Evolutionary conservation across 768 basidiomycete species (phyloP), one percentile per base, ranked within the genome.

Genomic region (Lentinula aciculospora): DNA sequence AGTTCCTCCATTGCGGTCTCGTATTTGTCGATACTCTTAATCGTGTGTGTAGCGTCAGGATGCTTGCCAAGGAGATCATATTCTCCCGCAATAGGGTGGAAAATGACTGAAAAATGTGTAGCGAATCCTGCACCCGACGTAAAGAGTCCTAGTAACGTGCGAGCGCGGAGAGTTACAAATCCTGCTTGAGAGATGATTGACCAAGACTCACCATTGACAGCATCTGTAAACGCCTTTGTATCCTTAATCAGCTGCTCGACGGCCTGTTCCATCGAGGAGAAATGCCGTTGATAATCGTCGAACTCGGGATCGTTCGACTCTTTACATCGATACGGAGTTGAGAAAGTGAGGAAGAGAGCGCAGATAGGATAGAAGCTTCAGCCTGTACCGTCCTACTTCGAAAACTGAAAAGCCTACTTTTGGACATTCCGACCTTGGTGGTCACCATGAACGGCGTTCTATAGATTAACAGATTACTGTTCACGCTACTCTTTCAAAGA

Each of bases 231-330:
- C 4, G 84, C 78, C 66, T 88, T 92, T 31, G 89, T 86, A 66
- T 99, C 95, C 76, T 98, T 98, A 64, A 94, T 72, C 58, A 98
- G 75, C 74, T 94, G 94, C 68, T 95, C 94, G 0, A 89, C 82
- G 25, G 89, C 86, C 51, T 81, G 72, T 72, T 98, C 94, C 62
- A 98, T 76, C 3, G 79, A 67, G 10, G 79, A 70, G 70, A 97
- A 96, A 68, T 91, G 84, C 44, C 86, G 81, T 61, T 85, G 80
- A 63, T 85, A 89, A 59, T 94, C 92, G 63, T 96, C 92, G 72
- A 94, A 96, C 68, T 95, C 93, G 19, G 89, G 82, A 75, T 95
- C 94, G 64, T 71, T 77, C 4, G 92, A 92, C 72, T 88, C 92
- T 83, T 44, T 42, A 58, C 29, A 58, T 34, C 29, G 46, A 51